A percentile compares a stretch with the other conserved stretches of the same genome.
Conservation (phyloP, 2,329 filamentous ascomycete species). For the Penicillium brevicompactum region DNA sequence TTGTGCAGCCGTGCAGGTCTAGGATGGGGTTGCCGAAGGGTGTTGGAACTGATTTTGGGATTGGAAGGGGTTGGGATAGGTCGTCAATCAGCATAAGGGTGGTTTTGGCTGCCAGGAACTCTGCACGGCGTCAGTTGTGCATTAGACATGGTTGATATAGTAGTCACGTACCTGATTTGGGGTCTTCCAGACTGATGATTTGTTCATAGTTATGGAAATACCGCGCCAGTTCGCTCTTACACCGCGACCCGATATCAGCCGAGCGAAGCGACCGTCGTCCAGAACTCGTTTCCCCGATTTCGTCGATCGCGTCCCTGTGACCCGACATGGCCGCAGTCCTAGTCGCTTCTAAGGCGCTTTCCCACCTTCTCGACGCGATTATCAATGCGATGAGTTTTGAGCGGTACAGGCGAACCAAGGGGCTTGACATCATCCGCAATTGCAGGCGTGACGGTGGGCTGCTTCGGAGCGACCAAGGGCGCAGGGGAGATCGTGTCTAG, state of each 20-base stretch:
- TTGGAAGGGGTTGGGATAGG: conserved; percentile 39
- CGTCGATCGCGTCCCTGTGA: conserved; percentile 4
- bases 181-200: conserved; percentile 81
- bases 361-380: too few relatives aligned
- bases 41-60: conserved; percentile 20
- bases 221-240: conserved; percentile 86
- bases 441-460: conserved; percentile 6
- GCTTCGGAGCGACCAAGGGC: conserved; percentile 1
- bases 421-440: conserved; percentile 16
- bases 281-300: conserved; percentile 3
- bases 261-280: conserved; percentile 80
- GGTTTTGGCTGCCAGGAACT: conserved; percentile 72
- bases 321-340: not conserved
- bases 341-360: too few relatives aligned
- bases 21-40: conserved; percentile 41
- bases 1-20: conserved; percentile 41
- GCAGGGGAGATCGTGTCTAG: conserved; percentile 28
- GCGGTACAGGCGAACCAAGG: conserved; percentile 15
- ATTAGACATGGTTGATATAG: not conserved
- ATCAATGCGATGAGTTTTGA: conserved; percentile 13
- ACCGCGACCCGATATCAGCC: conserved; percentile 75
- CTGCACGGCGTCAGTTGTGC: conserved; percentile 47
- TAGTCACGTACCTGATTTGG: conserved; percentile 66
- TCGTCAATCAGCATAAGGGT: conserved; percentile 71
- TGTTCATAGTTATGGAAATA: conserved; percentile 97